Evolutionary conservation across 306 rosid genomes (phyloP), one percentile per base, ranked within the genome.

Genomic region (Malus sieversii): DNA sequence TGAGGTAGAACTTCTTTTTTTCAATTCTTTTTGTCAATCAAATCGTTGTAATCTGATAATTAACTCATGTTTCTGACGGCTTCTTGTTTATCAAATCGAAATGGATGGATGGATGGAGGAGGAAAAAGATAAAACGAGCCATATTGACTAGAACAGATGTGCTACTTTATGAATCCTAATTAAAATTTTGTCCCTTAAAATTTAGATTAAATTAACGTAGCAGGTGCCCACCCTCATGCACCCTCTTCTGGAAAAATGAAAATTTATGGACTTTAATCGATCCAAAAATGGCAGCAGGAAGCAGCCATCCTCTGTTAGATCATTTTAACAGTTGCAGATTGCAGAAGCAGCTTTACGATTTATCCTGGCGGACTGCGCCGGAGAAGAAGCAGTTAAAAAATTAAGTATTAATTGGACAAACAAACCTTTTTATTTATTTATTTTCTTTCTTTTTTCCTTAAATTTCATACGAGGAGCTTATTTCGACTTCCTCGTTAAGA

Each of bases 401-500:
- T 23, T 25, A 25, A 27, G 35, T 13, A 61, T 25, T 25, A 13
- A 61, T 4, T 61, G 66, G 35, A 12, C 20, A 25, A 15, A 61
- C 69, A 61, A 73, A 27, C 44, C 25, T 23, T 25, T 4, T 13
- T 19, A 38, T 38, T 12, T 3, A 14, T 42, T n/a, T 65, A 19
- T 23, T 27, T 27, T 61, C 15, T 27, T 61, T 10, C 33, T 23
- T 6, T 20, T 44, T 45, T 27, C 46, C 72, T 74, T 40, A 0
- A 57, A 59, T 51, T 70, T 63, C 83, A 48, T 48, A 48, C 53
- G 1, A 55, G 44, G 40, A 59, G 72, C 70, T 77, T 77, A 59
- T 53, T 84, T 71, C 40, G 40, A 69, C 77, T 69, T 40, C 72
- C 68, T 10, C 10, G 72, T 71, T 78, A 78, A 74, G 44, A 72